Percentiles rank a stretch among this genome's conserved stretches.
Conservation (phyloP, 345 rosid genomes). For the Lenwebbia sp. region DNA sequence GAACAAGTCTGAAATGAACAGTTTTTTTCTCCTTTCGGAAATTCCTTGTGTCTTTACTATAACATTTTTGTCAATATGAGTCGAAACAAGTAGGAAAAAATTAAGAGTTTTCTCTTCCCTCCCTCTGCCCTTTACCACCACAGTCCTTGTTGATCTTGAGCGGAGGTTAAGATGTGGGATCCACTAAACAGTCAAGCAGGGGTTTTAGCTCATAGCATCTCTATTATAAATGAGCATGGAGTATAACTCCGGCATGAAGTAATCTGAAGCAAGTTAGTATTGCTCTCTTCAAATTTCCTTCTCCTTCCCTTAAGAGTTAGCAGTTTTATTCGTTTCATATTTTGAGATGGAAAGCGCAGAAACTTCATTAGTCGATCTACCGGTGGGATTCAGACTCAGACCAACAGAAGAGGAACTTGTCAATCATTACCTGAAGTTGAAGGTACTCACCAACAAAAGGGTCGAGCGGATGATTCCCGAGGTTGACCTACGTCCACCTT, state of each 20-base stretch:
- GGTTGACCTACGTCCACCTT: neutral
- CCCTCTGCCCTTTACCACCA: neutral
- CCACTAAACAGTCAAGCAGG: neutral
- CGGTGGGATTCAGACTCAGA: neutral
- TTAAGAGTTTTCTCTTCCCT: neutral
- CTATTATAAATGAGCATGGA: neutral
- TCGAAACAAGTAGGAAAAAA: neutral
- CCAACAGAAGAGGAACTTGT: constrained; percentile 1
- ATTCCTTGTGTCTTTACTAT: neutral
- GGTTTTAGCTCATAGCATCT: neutral
- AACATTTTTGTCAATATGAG: neutral
- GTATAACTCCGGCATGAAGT: neutral
- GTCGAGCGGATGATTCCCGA: neutral
- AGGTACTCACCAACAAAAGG: neutral
- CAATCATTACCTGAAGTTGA: neutral
- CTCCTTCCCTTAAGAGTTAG: neutral
- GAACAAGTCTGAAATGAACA: too few relatives aligned
- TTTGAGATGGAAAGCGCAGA: neutral
- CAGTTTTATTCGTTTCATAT: neutral
- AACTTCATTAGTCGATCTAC: neutral
- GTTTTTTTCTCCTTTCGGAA: neutral
- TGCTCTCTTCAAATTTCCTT: neutral
- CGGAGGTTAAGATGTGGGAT: neutral
- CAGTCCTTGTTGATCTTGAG: neutral
- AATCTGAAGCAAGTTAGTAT: neutral